Percentiles rank a stretch among this genome's conserved stretches.
These are phyloP conservation scores for Metarhizium guizhouense DNA, from an alignment of 2,329 filamentous ascomycete genomes.

Conservation along the genomic window DNA sequence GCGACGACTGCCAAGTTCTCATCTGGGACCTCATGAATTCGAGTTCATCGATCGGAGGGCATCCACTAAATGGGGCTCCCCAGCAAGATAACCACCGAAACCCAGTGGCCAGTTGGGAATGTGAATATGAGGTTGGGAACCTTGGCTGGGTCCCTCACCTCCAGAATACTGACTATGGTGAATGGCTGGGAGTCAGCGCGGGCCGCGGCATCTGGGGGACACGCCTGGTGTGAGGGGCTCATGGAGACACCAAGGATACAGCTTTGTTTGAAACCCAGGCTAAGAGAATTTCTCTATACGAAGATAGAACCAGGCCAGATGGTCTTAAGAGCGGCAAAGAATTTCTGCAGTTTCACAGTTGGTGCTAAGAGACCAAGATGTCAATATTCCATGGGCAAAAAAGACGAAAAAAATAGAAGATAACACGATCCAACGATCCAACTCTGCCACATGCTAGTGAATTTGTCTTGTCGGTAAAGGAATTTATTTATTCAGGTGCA, in stretches of 20 bases:
- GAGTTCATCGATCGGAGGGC: constrained; percentile 31
- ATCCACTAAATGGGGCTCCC: constrained; percentile 39
- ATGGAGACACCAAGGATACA: not conserved
- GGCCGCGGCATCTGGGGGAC: constrained; percentile 78
- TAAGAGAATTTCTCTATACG: not conserved
- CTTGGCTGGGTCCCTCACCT: constrained; percentile 74
- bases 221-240: constrained; percentile 25
- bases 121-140: constrained; percentile 80
- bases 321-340: not conserved
- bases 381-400: not conserved
- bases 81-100: constrained; percentile 50
- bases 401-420: not conserved
- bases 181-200: constrained; percentile 77
- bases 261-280: not conserved
- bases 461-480: not conserved
- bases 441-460: not conserved
- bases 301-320: not conserved
- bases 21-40: constrained; percentile 84
- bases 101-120: constrained; percentile 71
- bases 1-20: constrained; percentile 82
- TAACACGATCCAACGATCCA: not conserved
- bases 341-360: not conserved
- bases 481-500: not conserved
- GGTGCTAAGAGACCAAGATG: not conserved
- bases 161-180: constrained; percentile 59